Evolutionary conservation across 495 filamentous ascomycete genomes (phyloP), one percentile per base, ranked within the genome.

Genomic region (Terfezia boudieri): DNA sequence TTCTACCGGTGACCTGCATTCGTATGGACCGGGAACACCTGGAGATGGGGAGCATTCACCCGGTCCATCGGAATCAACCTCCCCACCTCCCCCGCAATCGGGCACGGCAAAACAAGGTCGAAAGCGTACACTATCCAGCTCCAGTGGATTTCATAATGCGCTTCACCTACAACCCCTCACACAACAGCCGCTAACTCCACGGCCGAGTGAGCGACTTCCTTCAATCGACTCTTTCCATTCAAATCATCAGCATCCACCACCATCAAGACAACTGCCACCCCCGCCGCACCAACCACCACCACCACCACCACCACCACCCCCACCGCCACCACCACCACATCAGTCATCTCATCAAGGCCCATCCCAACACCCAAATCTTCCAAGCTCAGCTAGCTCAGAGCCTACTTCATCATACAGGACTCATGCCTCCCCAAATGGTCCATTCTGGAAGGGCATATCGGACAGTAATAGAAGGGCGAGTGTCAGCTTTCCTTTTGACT

Each of bases 221-320:
- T 60, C 63, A 26, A 65, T 65, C 26, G 63, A 64, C 52, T 65
- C 63, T 16, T 65, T 65, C 32, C 63, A 65, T 36, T 57, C 62
- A 1, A 56, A 62, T 38, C 56, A 66, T 57, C 58, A 63, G 54
- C 35, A 61, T 46, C 52, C 41, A 46, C 41, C 41, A 46, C 52
- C 41, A 4, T 20, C 41, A 46, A 46, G 69, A 35, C 62, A 64
- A 60, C 55, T 67, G 54, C 60, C 58, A 60, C 57, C 38, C 65
- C 58, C 61, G 60, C 55, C 63, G 56, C 68, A 69, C 60, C 56
- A 59, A 37, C 51, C 55, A 57, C 54, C 60, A 10, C 32, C 20
- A 14, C n/a, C 23, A 20, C 17, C 51, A 8, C 12, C 20, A 36
- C 51, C 59, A 7, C 55, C 53, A 35, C 58, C 60, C 9, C 36